Base-by-base conservation (phyloP, 148 eudicot species). In the Amaranthus hypochondriacus region DNA sequence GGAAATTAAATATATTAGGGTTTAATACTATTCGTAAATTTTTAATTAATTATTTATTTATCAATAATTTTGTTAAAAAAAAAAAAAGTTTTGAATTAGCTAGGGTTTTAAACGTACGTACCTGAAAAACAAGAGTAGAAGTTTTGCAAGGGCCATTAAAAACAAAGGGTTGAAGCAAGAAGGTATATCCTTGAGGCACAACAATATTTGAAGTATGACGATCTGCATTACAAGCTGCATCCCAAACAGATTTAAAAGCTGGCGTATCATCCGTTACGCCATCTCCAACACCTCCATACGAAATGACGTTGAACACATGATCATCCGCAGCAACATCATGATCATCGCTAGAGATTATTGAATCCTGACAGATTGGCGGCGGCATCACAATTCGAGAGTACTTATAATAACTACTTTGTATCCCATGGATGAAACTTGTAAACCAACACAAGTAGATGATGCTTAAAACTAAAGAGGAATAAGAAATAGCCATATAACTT, bases 191-290 rank as follows among this genome's bases (percentile, higher is more conserved):
- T 4, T 11, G 39, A 9, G 96, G 97, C 52, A 78, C 89, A 61
- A 89, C 75, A 54, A 91, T 10, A 77, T 59, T 85, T 10, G 87
- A 83, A 51, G 71, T 54, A 28, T 28, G 39, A 28, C 39, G 39
- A n/a, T 87, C 82, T 11, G 60, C 74, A 77, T 86, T 82, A 65
- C 98, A 94, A 75, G 93, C 96, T 28, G 87, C 83, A 66, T 91
- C 98, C 96, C 96, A 91, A 21, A 97, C 90, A 80, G 78, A 83
- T 79, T 91, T 93, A 59, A 93, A 83, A 2, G 94, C 91, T 7
- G 14, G 52, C 12, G 98, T 89, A 72, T 94, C 98, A 56, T 94
- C 97, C 0, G 81, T 80, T 18, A 81, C 52, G 7, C 98, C 98
- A 69, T 94, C 91, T 3, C 98, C 98, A 52, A 84, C 67, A 39